Conservation (phyloP, 371 early-diverging fungal species). For the Rhizopus arrhizus region DNA sequence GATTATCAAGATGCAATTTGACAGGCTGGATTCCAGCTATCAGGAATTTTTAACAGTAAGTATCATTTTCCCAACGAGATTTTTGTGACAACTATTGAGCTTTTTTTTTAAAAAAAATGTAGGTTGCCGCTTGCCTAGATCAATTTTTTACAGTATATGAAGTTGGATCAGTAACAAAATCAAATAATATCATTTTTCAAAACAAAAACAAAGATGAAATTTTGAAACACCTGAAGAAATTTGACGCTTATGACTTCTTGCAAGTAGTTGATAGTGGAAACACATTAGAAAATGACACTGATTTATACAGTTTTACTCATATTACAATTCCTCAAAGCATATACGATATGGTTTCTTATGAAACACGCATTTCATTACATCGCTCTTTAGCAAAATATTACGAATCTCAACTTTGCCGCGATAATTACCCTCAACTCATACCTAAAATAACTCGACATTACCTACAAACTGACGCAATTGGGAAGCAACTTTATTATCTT, state of each 20-base stretch:
- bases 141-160: conserved; percentile 56
- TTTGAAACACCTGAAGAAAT: conserved; percentile 33
- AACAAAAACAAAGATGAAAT: conserved; percentile 29
- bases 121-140: conserved; percentile 61
- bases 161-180: conserved; percentile 45
- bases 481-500: conserved; percentile 59
- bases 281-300: conserved; percentile 26
- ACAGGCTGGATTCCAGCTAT: conserved; percentile 49
- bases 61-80: not conserved
- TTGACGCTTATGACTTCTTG: conserved; percentile 56
- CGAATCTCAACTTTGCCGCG: conserved; percentile 48
- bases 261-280: conserved; percentile 32
- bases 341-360: conserved; percentile 61
- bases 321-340: conserved; percentile 57
- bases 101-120: not conserved
- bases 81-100: not conserved
- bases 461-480: conserved; percentile 51
- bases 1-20: conserved; percentile 62
- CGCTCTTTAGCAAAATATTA: conserved; percentile 56
- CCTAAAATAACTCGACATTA: conserved; percentile 59
- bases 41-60: conserved; percentile 59
- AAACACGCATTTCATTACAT: conserved; percentile 54
- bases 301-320: conserved; percentile 50
- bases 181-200: conserved; percentile 36
- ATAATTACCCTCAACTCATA: conserved; percentile 49